Evolutionary conservation across 1,284 basidiomycete genomes (phyloP).

Genomic region (Leccinum angustisporum): DNA sequence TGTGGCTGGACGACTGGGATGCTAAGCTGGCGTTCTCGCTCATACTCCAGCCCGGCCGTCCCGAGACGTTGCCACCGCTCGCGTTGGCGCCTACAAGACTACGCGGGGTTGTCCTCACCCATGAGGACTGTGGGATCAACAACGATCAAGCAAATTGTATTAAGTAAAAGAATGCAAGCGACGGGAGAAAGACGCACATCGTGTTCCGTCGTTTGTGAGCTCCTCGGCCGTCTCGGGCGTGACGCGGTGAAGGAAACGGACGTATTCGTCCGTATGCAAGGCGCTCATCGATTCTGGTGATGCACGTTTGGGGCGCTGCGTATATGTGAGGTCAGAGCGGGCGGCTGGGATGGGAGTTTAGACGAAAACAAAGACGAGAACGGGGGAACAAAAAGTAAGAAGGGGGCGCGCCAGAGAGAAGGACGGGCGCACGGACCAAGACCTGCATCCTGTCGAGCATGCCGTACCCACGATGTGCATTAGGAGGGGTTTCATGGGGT

Average conservation of each 20-base stretch:
- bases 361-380: background rate
- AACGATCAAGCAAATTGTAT: slow-evolving; percentile 6
- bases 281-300: slow-evolving; percentile 82
- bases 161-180: background rate
- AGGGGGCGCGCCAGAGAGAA: too few relatives aligned
- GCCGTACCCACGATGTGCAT: too few relatives aligned
- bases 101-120: slow-evolving; percentile 95
- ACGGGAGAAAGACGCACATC: slow-evolving; percentile 45
- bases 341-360: background rate
- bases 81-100: slow-evolving; percentile 71
- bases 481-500: slow-evolving; percentile 95
- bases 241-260: slow-evolving; percentile 86
- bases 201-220: slow-evolving; percentile 78
- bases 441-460: slow-evolving; percentile 87
- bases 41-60: slow-evolving; percentile 83
- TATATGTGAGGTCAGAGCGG: too few relatives aligned
- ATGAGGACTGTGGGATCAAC: slow-evolving; percentile 68
- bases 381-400: too few relatives aligned
- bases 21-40: slow-evolving; percentile 85
- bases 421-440: background rate
- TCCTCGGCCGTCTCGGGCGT: slow-evolving; percentile 81
- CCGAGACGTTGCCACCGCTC: slow-evolving; percentile 41
- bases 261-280: slow-evolving; percentile 98
- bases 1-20: slow-evolving; percentile 89
- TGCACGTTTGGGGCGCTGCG: slow-evolving; percentile 76